Base-by-base conservation (phyloP, 768 basidiomycete species). In the Suillus americanus region DNA sequence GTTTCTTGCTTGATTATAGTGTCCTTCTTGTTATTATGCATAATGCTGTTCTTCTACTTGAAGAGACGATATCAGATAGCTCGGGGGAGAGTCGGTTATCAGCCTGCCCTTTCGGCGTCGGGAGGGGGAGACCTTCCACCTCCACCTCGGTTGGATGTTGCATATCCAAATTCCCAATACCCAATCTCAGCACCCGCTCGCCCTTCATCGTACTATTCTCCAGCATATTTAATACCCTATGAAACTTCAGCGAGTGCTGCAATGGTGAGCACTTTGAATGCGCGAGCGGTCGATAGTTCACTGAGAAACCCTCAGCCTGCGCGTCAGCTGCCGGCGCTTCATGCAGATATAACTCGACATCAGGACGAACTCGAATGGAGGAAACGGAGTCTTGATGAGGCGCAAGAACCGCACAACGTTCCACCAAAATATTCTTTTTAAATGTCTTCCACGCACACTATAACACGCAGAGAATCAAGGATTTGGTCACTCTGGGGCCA, bases 271-370 rank as follows among this genome's bases (percentile, higher is more conserved):
- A 86, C 78, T 71, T 96, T 96, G 74, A 96, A 94, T 0, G 94
- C 94, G 3, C 95, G 95, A 70, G 97, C 94, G 2, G 87, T 88
- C 3, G 95, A 81, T 3, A 93, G 63, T 8, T 70, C 75, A 23
- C 38, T 38, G 2, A 83, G 65, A 16, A 30, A 12, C 14, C 37
- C 56, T 14, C 37, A 40, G 8, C 37, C 56, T 57, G 37, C n/a
- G 53, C 51, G 28, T 20, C 38, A 45, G n/a, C 30, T 57, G 9
- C 60, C 62, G 37, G 62, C 56, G 37, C 62, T 60, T 60, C 65
- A 60, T 30, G 14, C 25, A 28, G 57, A 66, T 28, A 20, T 60
- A 38, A n/a, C 35, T 53, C 63, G 23, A 9, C 50, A 64, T 46
- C 62, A 64, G 48, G 64, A 66, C 35, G 48, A 60, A 50, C 56